phyloP scores from a whole-genome alignment of 495 filamentous ascomycete genomes.

The Podospora australis region DNA sequence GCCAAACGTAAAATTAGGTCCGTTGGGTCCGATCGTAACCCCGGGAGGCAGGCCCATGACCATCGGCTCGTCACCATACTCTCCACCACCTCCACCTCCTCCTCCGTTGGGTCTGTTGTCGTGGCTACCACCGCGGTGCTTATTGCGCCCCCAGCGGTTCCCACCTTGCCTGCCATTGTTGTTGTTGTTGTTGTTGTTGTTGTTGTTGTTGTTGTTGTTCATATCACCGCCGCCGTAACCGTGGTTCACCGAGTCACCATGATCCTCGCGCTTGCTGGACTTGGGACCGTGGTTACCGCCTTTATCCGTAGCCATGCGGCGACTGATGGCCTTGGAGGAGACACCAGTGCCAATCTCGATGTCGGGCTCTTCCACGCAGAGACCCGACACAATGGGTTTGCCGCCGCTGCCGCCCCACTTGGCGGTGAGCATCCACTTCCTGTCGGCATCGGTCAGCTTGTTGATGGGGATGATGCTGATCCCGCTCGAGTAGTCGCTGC shows the following conservation, averaged over 20 bases:
- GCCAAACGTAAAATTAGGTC: conserved; percentile 61
- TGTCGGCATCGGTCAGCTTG: conserved; percentile 89
- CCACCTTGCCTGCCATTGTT: neutral
- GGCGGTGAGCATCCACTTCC: conserved; percentile 94
- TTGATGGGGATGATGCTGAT: conserved; percentile 90
- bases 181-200: conserved; percentile 11
- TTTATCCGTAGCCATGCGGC: conserved; percentile 73
- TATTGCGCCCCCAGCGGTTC: neutral
- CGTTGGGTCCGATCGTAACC: conserved; percentile 50
- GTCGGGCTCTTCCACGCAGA: conserved; percentile 94
- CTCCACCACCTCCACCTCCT: conserved; percentile 38
- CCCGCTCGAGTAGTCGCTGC: conserved; percentile 88
- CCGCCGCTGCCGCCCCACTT: conserved; percentile 92
- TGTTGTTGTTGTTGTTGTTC: conserved; percentile 35
- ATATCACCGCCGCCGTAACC: conserved; percentile 35
- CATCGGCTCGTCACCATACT: conserved; percentile 36
- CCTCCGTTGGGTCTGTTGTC: conserved; percentile 27
- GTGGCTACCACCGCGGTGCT: conserved; percentile 24
- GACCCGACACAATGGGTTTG: conserved; percentile 66
- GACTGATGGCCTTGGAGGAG: conserved; percentile 88
- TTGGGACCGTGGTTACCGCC: conserved; percentile 67
- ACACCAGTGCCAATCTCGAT: conserved; percentile 98
- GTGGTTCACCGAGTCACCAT: conserved; percentile 36
- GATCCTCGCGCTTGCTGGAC: conserved; percentile 53
- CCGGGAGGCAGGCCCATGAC: conserved; percentile 54